Conservation (phyloP, 495 filamentous ascomycete genomes). For the Cladorrhinum samala region DNA sequence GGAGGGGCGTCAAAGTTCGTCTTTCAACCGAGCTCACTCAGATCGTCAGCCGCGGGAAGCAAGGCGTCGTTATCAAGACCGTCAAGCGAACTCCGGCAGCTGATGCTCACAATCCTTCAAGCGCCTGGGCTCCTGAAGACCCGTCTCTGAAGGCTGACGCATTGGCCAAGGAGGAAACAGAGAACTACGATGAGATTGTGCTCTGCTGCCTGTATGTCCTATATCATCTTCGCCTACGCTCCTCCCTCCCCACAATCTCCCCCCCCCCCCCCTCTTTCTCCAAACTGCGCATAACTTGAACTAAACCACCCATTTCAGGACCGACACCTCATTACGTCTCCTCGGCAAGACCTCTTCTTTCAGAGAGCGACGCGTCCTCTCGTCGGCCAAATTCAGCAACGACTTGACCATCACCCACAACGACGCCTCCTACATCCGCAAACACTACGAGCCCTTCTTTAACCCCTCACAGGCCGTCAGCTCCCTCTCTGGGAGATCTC, state of each 20-base stretch:
- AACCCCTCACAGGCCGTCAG: constrained; percentile 29
- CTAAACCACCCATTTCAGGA: no score
- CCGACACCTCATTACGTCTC: constrained; percentile 65
- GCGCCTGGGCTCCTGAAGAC: constrained; percentile 23
- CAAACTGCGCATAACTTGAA: no score
- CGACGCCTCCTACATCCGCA: constrained; percentile 67
- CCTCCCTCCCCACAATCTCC: background rate
- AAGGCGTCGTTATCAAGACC: constrained; percentile 48
- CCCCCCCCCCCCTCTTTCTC: background rate
- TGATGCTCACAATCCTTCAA: constrained; percentile 32
- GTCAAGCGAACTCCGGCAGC: constrained; percentile 24
- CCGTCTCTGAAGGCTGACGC: constrained; percentile 19
- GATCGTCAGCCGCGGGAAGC: constrained; percentile 51
- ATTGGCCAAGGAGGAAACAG: constrained; percentile 18
- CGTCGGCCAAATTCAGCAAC: constrained; percentile 70
- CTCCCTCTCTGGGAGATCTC: constrained; percentile 24
- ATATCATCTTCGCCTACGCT: background rate
- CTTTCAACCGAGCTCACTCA: constrained; percentile 55
- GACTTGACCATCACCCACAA: constrained; percentile 81
- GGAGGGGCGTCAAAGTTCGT: constrained; percentile 58
- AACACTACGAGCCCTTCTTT: constrained; percentile 69
- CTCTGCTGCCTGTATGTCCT: constrained; percentile 52
- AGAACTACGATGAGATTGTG: constrained; percentile 65
- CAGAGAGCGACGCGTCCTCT: constrained; percentile 61
- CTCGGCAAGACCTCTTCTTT: constrained; percentile 56